Evolutionary conservation across 257 asterid genomes (phyloP).

Genomic region (Salvia splendens): DNA sequence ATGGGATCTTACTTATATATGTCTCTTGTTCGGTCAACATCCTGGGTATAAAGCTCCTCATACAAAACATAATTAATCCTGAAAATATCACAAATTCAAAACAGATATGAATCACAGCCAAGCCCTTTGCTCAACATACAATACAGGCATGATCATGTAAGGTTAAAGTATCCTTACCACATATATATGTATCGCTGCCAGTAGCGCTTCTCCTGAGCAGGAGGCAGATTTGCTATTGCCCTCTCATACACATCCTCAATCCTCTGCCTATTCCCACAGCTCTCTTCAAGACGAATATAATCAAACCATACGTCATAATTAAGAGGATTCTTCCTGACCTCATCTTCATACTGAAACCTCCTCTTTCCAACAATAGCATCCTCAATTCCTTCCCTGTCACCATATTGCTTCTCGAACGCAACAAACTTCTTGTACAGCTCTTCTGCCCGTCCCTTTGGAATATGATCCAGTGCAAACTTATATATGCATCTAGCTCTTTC

Average conservation of each 20-base stretch:
- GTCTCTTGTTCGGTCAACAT: slow-evolving; percentile 79
- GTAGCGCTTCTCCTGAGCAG: slow-evolving; percentile 86
- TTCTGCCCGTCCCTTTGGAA: slow-evolving; percentile 90
- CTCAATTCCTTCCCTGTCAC: slow-evolving; percentile 90
- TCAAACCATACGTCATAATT: slow-evolving; percentile 95
- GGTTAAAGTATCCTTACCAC: slow-evolving; percentile 54
- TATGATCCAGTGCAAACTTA: slow-evolving; percentile 84
- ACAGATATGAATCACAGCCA: not conserved
- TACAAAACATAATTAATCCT: slow-evolving; percentile 90
- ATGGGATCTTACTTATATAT: slow-evolving; percentile 65
- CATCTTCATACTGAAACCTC: slow-evolving; percentile 90
- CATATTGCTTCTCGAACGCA: slow-evolving; percentile 91
- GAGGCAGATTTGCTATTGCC: slow-evolving; percentile 88
- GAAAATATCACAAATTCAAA: slow-evolving; percentile 28
- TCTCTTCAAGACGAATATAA: slow-evolving; percentile 82
- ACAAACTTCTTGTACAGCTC: slow-evolving; percentile 85
- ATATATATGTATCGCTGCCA: slow-evolving; percentile 94
- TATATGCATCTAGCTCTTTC: slow-evolving; percentile 88
- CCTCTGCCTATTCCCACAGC: slow-evolving; percentile 60
- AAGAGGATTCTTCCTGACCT: slow-evolving; percentile 77
- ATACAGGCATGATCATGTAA: not conserved
- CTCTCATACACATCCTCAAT: slow-evolving; percentile 86
- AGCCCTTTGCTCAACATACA: not conserved
- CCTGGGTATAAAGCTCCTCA: slow-evolving; percentile 87
- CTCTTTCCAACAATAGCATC: slow-evolving; percentile 91